Conservation (phyloP, 2,329 filamentous ascomycete genomes). For the Trichoderma sp. region DNA sequence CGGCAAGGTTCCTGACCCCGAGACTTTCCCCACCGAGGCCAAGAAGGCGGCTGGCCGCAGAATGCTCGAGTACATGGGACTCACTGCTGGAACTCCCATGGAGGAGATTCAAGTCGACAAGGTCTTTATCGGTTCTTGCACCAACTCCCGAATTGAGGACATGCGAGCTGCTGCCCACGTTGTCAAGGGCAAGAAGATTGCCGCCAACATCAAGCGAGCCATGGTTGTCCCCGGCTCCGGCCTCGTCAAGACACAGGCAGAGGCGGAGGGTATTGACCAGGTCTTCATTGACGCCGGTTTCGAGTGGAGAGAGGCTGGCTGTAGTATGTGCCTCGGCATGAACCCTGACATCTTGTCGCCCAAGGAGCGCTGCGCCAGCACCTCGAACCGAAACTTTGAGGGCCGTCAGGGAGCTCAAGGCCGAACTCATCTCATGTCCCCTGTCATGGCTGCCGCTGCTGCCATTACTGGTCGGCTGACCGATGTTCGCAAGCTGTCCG, state of each 20-base stretch:
- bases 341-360: slow-evolving; percentile 96
- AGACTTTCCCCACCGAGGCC: slow-evolving; percentile 74
- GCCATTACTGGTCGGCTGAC: slow-evolving; percentile 87
- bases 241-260: slow-evolving; percentile 87
- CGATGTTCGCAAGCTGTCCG: slow-evolving; percentile 78
- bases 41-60: slow-evolving; percentile 79
- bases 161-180: slow-evolving; percentile 81
- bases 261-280: slow-evolving; percentile 88
- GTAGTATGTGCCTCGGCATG: slow-evolving; percentile 99
- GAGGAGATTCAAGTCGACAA: slow-evolving; percentile 92
- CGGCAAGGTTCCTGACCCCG: slow-evolving; percentile 83
- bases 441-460: slow-evolving; percentile 91
- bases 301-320: slow-evolving; percentile 97
- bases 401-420: slow-evolving; percentile 90
- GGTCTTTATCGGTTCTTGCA: slow-evolving; percentile 97
- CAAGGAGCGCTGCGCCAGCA: slow-evolving; percentile 89
- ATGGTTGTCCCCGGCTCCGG: slow-evolving; percentile 97
- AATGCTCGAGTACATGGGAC: slow-evolving; percentile 94
- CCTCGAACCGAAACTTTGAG: slow-evolving; percentile 96
- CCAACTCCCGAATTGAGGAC: slow-evolving; percentile 95
- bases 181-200: slow-evolving; percentile 83
- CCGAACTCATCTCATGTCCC: slow-evolving; percentile 93
- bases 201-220: slow-evolving; percentile 84
- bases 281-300: slow-evolving; percentile 91
- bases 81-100: slow-evolving; percentile 82